These are phyloP conservation scores for Arabidopsis arenosa DNA, from an alignment of 345 rosid species.

Conservation along the genomic window DNA sequence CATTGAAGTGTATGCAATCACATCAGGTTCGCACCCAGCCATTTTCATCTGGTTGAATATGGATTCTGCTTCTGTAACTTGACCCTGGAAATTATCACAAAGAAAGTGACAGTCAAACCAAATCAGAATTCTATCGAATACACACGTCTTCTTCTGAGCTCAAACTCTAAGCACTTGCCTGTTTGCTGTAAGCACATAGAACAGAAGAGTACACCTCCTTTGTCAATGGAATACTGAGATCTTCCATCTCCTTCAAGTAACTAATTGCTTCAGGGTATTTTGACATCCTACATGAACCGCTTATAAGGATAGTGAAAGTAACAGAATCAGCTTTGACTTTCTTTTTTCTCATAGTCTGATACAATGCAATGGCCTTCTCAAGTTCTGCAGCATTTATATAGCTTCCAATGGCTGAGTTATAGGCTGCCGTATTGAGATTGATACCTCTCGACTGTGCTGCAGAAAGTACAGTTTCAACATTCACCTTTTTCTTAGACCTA, in stretches of 20 bases:
- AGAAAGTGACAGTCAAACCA: slow-evolving; percentile 6
- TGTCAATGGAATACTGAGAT: slow-evolving; percentile 64
- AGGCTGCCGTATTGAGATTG: slow-evolving; percentile 75
- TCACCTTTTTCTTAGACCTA: slow-evolving; percentile 70
- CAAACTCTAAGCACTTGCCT: slow-evolving; percentile 57
- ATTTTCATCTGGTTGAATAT: slow-evolving; percentile 74
- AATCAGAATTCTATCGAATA: neutral
- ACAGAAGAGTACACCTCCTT: slow-evolving; percentile 81
- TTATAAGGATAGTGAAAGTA: slow-evolving; percentile 81
- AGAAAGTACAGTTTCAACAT: slow-evolving; percentile 72
- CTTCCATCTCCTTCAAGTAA: slow-evolving; percentile 69
- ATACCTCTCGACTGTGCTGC: slow-evolving; percentile 86
- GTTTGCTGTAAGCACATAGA: slow-evolving; percentile 75
- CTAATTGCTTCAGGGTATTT: slow-evolving; percentile 72
- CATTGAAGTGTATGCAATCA: slow-evolving; percentile 80
- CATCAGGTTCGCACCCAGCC: slow-evolving; percentile 75
- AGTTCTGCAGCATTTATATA: slow-evolving; percentile 80
- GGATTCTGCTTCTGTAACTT: slow-evolving; percentile 75
- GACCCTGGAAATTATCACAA: slow-evolving; percentile 55
- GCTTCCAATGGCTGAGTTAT: slow-evolving; percentile 90
- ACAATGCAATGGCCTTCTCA: slow-evolving; percentile 71
- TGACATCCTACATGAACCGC: slow-evolving; percentile 78
- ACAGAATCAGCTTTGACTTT: slow-evolving; percentile 72
- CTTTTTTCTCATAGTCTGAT: slow-evolving; percentile 70
- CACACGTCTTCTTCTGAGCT: slow-evolving; percentile 21